Percentiles rank a stretch among this genome's conserved stretches.
phyloP scores from a whole-genome alignment of 2,329 filamentous ascomycete species.

The Teratosphaeria nubilosa region DNA sequence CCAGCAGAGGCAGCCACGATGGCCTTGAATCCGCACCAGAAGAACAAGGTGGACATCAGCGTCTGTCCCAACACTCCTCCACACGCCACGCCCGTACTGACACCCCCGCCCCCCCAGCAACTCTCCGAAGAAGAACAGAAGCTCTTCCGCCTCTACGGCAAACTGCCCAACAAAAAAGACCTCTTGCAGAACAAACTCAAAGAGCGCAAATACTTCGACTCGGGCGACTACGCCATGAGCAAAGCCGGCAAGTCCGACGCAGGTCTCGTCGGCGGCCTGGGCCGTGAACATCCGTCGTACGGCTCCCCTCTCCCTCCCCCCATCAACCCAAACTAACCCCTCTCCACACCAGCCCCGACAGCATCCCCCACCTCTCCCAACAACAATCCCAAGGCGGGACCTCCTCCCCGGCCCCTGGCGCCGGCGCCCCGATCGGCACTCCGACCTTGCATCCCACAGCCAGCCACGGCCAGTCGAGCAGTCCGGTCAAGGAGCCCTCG shows the following conservation, averaged over 20 bases:
- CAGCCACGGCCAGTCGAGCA: conserved; percentile 52
- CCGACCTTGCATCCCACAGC: conserved; percentile 31
- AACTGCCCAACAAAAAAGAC: conserved; percentile 92
- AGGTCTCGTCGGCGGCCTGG: conserved; percentile 75
- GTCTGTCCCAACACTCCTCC: conserved; percentile 46
- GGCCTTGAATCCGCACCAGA: conserved; percentile 70
- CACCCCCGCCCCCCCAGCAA: conserved; percentile 46
- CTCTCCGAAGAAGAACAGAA: conserved; percentile 91
- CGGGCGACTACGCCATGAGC: conserved; percentile 86
- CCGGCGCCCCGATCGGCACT: conserved; percentile 6
- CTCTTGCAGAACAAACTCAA: conserved; percentile 97
- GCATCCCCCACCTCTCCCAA: conserved; percentile 28
- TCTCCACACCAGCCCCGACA: conserved; percentile 22
- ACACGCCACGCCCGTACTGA: not conserved
- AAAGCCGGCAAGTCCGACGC: conserved; percentile 94
- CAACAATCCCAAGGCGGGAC: conserved; percentile 13
- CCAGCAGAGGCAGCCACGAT: conserved; percentile 1
- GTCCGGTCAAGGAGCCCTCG: conserved; percentile 83
- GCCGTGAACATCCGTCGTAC: conserved; percentile 75
- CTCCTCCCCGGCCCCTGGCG: conserved; percentile 3
- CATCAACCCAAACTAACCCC: too few species aligned
- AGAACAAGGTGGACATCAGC: conserved; percentile 96
- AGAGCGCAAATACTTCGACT: conserved; percentile 97
- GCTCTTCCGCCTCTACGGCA: conserved; percentile 93
- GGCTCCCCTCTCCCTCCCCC: conserved; percentile 49